Conservation (phyloP, 78 protist genomes). For the Mantamonas sphyraenae region DNA sequence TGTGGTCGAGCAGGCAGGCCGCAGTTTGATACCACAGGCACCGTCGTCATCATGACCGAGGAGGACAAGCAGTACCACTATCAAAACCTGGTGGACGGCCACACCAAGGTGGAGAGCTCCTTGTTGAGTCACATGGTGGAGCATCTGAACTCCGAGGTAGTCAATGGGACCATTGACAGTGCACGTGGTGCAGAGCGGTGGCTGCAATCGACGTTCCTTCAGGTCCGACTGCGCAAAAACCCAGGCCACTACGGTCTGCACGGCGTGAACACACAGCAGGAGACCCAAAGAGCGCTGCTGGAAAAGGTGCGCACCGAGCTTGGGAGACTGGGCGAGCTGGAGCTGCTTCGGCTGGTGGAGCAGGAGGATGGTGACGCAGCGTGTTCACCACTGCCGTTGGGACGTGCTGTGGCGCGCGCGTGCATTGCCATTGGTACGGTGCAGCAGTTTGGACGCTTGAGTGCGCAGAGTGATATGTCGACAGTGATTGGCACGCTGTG, state of each 20-base stretch:
- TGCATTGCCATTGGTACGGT: no score
- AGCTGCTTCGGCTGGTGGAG: no score
- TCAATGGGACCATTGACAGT: not conserved
- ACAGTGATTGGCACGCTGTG: no score
- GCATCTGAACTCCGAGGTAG: conserved; percentile 48
- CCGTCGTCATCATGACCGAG: not conserved
- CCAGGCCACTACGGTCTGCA: conserved; percentile 22
- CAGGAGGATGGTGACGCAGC: no score
- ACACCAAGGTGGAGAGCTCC: conserved; percentile 10
- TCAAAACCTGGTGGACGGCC: not conserved
- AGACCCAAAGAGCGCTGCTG: not conserved
- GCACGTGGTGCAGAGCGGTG: conserved; percentile 2
- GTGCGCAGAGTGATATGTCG: no score
- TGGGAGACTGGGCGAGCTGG: not conserved
- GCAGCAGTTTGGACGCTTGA: no score
- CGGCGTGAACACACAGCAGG: not conserved
- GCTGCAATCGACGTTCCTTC: conserved; percentile 37
- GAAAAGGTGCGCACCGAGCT: not conserved
- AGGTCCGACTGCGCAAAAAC: not conserved
- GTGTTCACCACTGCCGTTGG: no score
- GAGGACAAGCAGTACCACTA: not conserved
- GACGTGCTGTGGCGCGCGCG: no score
- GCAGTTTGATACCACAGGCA: not conserved
- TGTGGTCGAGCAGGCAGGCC: conserved; percentile 26
- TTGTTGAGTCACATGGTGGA: conserved; percentile 11